A percentile compares a stretch with the other conserved stretches of the same genome.
These are phyloP conservation scores for Hypholoma fasciculare DNA, from an alignment of 768 basidiomycete species.

Conservation along the genomic window DNA sequence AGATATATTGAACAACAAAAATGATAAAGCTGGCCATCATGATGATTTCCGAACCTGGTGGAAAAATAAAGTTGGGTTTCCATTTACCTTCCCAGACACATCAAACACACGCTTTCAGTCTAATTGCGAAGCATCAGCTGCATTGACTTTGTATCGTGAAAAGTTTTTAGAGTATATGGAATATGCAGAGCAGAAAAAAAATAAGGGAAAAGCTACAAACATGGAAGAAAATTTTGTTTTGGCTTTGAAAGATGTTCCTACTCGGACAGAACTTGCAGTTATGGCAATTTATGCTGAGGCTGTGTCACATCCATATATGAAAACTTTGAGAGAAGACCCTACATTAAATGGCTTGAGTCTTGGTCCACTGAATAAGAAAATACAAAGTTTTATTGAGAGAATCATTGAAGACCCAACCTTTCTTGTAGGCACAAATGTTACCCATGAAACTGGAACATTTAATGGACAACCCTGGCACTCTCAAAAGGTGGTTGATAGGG, in stretches of 20 bases:
- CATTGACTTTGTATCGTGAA: conserved; percentile 22
- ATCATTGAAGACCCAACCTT: conserved; percentile 22
- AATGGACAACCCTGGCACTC: conserved; percentile 24
- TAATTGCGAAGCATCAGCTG: conserved; percentile 26
- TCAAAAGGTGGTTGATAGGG: conserved; percentile 19
- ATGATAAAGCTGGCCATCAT: conserved; percentile 34
- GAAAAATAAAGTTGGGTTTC: conserved; percentile 17
- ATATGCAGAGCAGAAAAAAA: conserved; percentile 28
- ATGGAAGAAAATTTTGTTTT: conserved; percentile 32
- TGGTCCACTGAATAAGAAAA: conserved; percentile 20
- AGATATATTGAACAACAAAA: conserved; percentile 31
- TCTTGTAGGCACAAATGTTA: conserved; percentile 12
- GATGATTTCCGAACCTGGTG: conserved; percentile 25
- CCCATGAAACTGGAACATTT: conserved; percentile 8
- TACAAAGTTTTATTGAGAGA: conserved; percentile 10
- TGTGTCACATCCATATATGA: conserved; percentile 28
- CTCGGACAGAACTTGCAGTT: conserved; percentile 26
- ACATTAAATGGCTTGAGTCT: conserved; percentile 25
- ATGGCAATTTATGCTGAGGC: conserved; percentile 23
- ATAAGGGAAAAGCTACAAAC: conserved; percentile 24
- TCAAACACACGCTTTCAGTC: conserved; percentile 36
- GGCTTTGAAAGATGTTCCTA: conserved; percentile 23
- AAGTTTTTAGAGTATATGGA: conserved; percentile 26
- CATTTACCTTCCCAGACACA: conserved; percentile 30
- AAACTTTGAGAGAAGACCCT: neutral